phyloP scores from a whole-genome alignment of 169 alveolate species.

The Amoebophrya sp. region DNA sequence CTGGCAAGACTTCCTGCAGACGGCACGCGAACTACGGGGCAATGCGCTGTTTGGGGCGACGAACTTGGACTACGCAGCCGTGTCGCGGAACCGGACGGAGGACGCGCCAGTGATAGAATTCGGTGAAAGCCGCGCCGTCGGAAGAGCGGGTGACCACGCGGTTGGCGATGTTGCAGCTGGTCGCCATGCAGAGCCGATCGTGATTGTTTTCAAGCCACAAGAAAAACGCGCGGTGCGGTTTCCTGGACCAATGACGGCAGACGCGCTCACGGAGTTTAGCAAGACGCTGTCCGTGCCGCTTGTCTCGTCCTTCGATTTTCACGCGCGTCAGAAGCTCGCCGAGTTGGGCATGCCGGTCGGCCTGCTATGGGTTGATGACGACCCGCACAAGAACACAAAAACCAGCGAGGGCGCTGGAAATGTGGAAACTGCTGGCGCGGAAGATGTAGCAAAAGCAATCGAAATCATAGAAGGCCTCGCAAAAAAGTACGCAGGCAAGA shows the following conservation, averaged over 20 bases:
- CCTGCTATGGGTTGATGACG: background rate
- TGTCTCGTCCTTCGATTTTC: background rate
- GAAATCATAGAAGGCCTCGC: background rate
- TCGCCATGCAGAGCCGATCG: no score
- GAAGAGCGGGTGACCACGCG: no score
- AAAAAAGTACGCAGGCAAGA: background rate
- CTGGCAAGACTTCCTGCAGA: background rate
- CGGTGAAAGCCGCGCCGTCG: no score
- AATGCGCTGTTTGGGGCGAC: background rate
- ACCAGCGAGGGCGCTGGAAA: no score
- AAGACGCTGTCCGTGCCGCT: background rate
- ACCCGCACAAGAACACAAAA: no score
- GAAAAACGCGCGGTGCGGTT: background rate
- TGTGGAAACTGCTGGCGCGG: no score
- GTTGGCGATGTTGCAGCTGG: no score
- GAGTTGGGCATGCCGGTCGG: background rate
- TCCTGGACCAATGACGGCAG: background rate
- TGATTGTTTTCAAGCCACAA: background rate
- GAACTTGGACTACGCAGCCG: no score
- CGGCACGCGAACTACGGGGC: background rate
- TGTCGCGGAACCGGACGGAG: no score
- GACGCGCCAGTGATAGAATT: no score
- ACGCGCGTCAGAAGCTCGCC: background rate
- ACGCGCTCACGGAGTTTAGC: background rate
- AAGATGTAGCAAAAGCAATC: background rate